Conservation (phyloP, 192 early-diverging fungal species). For the Dissophora globulifera region DNA sequence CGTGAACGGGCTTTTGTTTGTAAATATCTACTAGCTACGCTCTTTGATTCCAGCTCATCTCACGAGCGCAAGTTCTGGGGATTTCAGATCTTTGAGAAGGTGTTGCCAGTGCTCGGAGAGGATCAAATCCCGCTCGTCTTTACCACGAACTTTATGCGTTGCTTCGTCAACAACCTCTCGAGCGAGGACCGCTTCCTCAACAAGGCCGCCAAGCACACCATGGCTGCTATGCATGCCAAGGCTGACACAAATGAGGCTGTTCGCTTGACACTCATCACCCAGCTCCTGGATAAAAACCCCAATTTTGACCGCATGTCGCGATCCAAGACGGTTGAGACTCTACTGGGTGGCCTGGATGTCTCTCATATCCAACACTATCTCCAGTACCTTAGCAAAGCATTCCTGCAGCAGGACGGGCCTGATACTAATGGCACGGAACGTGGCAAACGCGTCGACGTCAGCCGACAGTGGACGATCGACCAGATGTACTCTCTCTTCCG, state of each 20-base stretch:
- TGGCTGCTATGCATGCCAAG: constrained; percentile 65
- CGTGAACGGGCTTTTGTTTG: too few species aligned
- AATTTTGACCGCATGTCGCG: constrained; percentile 76
- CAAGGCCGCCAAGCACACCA: constrained; percentile 80
- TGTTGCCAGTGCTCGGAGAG: constrained; percentile 63
- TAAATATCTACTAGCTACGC: constrained; percentile 66
- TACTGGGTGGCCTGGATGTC: constrained; percentile 77
- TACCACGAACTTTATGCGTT: constrained; percentile 86
- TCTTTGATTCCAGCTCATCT: constrained; percentile 77
- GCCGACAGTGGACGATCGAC: constrained; percentile 83
- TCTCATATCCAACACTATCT: constrained; percentile 78
- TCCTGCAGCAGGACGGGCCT: constrained; percentile 64
- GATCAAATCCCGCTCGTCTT: constrained; percentile 77
- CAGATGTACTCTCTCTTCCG: constrained; percentile 83
- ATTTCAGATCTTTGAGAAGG: constrained; percentile 82
- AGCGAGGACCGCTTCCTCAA: constrained; percentile 78
- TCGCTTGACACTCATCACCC: constrained; percentile 80
- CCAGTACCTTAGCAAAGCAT: constrained; percentile 74
- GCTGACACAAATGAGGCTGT: constrained; percentile 74
- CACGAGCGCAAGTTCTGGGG: constrained; percentile 93
- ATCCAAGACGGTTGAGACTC: constrained; percentile 82
- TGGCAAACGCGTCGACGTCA: constrained; percentile 58
- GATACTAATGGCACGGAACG: constrained; percentile 50
- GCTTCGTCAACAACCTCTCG: constrained; percentile 88
- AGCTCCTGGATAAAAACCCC: constrained; percentile 81